A percentile compares a stretch with the other conserved stretches of the same genome.
These are phyloP conservation scores for Saksenaea vasiformis DNA, from an alignment of 371 early-diverging fungal genomes.

Conservation along the genomic window DNA sequence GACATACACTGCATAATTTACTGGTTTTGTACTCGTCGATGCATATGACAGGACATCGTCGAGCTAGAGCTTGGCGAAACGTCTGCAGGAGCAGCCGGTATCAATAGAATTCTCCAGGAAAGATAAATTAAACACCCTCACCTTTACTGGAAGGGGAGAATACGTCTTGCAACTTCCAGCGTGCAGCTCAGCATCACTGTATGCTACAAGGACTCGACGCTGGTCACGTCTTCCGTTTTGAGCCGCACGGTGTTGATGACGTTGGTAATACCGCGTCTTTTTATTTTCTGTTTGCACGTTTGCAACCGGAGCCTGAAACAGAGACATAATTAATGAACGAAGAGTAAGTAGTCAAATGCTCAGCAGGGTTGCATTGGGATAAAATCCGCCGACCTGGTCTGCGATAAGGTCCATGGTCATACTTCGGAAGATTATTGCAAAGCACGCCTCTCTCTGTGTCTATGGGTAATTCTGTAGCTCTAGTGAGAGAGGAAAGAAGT, in stretches of 20 bases:
- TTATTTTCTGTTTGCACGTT: background rate
- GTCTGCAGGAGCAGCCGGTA: background rate
- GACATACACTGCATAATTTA: too few species aligned
- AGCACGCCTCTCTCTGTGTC: too few species aligned
- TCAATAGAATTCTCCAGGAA: background rate
- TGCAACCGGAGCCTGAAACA: too few species aligned
- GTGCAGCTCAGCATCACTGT: background rate
- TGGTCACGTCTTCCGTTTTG: background rate
- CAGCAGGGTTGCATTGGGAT: too few species aligned
- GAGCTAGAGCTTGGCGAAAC: background rate
- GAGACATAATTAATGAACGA: too few species aligned
- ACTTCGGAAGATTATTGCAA: too few species aligned
- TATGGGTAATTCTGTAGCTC: too few species aligned
- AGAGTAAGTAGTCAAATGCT: too few species aligned
- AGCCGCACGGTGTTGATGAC: background rate
- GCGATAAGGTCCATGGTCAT: too few species aligned
- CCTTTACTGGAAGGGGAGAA: background rate
- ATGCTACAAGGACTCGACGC: background rate
- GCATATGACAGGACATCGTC: background rate
- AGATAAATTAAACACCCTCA: background rate
- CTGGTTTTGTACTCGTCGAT: background rate
- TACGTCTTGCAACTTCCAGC: background rate
- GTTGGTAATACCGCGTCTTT: background rate
- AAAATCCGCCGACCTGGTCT: too few species aligned
- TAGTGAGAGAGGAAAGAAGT: too few species aligned